A percentile compares a stretch with the other conserved stretches of the same genome.
phyloP scores from a whole-genome alignment of 805 yeast species.

The Saccharomyces jurei region DNA sequence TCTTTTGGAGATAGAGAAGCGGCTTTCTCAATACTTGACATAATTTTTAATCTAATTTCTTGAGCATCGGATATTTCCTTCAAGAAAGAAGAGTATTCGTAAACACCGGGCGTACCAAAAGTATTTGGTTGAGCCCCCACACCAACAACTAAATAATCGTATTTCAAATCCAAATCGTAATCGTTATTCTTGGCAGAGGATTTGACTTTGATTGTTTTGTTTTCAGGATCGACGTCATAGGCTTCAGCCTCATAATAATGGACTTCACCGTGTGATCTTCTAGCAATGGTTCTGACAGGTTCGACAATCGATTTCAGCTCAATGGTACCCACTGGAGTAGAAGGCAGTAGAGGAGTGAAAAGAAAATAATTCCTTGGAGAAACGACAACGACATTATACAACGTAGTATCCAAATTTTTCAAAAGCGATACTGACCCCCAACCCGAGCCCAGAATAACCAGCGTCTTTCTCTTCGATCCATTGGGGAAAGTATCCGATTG shows the following conservation, averaged over 20 bases:
- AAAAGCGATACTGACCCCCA: constrained; percentile 90
- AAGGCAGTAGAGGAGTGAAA: constrained; percentile 92
- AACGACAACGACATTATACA: constrained; percentile 81
- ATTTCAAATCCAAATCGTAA: constrained; percentile 42
- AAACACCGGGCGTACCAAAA: constrained; percentile 91
- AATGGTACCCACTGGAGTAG: constrained; percentile 89
- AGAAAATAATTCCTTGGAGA: constrained; percentile 93
- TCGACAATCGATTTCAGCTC: constrained; percentile 88
- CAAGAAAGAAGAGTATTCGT: constrained; percentile 77
- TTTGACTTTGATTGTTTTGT: constrained; percentile 55
- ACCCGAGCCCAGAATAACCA: constrained; percentile 78
- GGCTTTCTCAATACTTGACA: constrained; percentile 87
- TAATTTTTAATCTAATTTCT: constrained; percentile 70
- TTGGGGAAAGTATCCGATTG: constrained; percentile 48
- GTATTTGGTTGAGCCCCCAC: constrained; percentile 95
- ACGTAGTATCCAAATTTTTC: constrained; percentile 75
- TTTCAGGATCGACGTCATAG: constrained; percentile 65
- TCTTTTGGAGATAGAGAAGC: constrained; percentile 62
- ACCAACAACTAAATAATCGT: constrained; percentile 83
- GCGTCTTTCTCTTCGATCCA: constrained; percentile 36
- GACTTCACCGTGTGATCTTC: constrained; percentile 71
- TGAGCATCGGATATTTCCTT: constrained; percentile 87
- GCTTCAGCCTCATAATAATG: constrained; percentile 87
- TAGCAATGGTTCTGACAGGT: constrained; percentile 81
- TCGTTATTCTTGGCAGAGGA: constrained; percentile 36